These are phyloP conservation scores for Aspergillus novofumigatus DNA, from an alignment of 2,329 filamentous ascomycete species.

Conservation along the genomic window DNA sequence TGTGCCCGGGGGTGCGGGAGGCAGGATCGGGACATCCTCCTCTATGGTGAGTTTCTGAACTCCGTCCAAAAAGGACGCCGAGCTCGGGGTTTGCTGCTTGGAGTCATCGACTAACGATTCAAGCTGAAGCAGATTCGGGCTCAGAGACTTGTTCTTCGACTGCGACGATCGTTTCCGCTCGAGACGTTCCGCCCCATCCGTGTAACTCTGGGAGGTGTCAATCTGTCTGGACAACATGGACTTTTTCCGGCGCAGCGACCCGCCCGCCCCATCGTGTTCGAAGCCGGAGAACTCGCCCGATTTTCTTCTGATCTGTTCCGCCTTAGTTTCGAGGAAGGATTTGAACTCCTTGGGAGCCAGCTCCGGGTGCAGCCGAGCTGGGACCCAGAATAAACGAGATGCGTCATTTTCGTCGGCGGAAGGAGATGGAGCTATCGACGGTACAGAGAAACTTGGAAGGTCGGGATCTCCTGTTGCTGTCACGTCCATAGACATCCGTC, in stretches of 20 bases:
- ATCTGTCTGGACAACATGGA: constrained; percentile 94
- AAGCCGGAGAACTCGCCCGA: constrained; percentile 64
- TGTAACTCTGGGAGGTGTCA: constrained; percentile 69
- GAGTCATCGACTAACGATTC: constrained; percentile 82
- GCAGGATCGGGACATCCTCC: constrained; percentile 83
- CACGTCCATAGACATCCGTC: constrained; percentile 93
- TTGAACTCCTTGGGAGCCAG: constrained; percentile 95
- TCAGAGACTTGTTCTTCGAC: constrained; percentile 50
- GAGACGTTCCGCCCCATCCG: constrained; percentile 77
- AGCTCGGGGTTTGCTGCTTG: constrained; percentile 63
- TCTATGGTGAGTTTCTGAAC: constrained; percentile 42
- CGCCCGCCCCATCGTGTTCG: constrained; percentile 51
- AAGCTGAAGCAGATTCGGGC: constrained; percentile 64
- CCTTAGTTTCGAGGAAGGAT: constrained; percentile 88
- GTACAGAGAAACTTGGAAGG: constrained; percentile 42
- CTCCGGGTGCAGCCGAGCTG: constrained; percentile 88
- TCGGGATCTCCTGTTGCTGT: constrained; percentile 58
- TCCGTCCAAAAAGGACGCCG: constrained; percentile 49
- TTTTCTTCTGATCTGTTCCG: constrained; percentile 80
- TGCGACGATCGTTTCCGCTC: constrained; percentile 71
- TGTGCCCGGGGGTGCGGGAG: constrained; percentile 66
- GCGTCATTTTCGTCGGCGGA: constrained; percentile 74
- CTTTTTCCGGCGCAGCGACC: constrained; percentile 76
- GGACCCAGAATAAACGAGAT: constrained; percentile 90
- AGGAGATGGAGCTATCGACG: constrained; percentile 40